Evolutionary conservation across 2,329 filamentous ascomycete genomes (phyloP), one percentile per base, ranked within the genome.

Genomic region (Pyricularia grisea): DNA sequence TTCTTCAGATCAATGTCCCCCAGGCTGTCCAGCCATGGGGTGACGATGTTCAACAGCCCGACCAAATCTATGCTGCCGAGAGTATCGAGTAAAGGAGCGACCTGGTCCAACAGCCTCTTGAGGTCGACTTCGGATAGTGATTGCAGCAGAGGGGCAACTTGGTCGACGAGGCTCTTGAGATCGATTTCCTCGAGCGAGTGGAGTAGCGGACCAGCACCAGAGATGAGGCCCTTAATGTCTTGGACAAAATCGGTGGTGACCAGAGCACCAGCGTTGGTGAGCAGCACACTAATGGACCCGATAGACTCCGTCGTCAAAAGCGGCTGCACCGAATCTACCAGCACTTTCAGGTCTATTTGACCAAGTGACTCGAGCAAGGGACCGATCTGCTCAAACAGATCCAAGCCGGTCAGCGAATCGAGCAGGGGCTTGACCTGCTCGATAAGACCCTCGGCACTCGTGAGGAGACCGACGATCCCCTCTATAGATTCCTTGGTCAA

Each of bases 241-340:
- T 81, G 80, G 72, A 81, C 80, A 65, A 81, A 81, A 14, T 76
- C 75, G 65, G 68, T 9, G 5, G 70, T 82, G 79, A 68, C 69
- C 27, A 77, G 68, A n/a, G 69, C 66, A 67, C 76, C 75, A 0
- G 76, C 75, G 33, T 77, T 77, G 55, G 69, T 70, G 10, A 78
- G 69, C 1, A 61, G 58, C 12, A 23, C 12, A 3, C 23, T 14
- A 2, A 61, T 27, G 1, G 23, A n/a, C 11, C 28, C 72, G 17
- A 78, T 71, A 1, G 74, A 75, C 17, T 77, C 72, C 1, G 73
- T 68, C 2, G 75, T 78, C 20, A 82, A 70, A 2, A 81, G 71
- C 14, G 80, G 80, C 11, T 73, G 72, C 4, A 79, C 70, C 6
- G 79, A 75, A 0, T 77, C 73, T 0, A 80, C 67, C 0, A 82